A percentile compares a stretch with the other conserved stretches of the same genome.
Conservation (phyloP, 2,329 filamentous ascomycete genomes). For the Gnomoniopsis smithogilvyi region DNA sequence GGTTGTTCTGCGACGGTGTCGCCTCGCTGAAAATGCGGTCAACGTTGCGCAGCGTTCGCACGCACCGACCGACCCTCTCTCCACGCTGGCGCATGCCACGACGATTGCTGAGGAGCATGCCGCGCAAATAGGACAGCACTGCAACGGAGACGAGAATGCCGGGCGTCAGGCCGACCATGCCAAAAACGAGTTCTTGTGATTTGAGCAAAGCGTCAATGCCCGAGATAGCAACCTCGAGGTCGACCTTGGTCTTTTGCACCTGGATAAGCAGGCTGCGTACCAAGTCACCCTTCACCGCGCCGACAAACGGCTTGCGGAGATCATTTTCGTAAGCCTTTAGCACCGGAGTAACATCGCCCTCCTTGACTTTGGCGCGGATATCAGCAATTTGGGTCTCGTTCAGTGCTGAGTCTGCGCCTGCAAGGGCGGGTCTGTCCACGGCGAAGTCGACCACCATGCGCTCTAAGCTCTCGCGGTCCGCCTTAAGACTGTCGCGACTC, state of each 20-base stretch:
- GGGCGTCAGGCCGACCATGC: slow-evolving; percentile 92
- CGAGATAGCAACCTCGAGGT: slow-evolving; percentile 92
- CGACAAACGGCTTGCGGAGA: slow-evolving; percentile 74
- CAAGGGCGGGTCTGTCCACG: slow-evolving; percentile 69
- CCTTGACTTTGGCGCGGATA: slow-evolving; percentile 75
- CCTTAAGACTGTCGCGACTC: slow-evolving; percentile 87
- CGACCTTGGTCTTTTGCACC: slow-evolving; percentile 98
- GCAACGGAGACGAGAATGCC: slow-evolving; percentile 84
- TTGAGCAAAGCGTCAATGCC: slow-evolving; percentile 93
- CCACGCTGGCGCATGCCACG: slow-evolving; percentile 60
- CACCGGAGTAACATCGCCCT: slow-evolving; percentile 91
- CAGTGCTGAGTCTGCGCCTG: slow-evolving; percentile 44
- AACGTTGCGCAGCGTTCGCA: slow-evolving; percentile 81
- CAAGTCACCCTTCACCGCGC: slow-evolving; percentile 81
- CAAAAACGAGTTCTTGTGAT: slow-evolving; percentile 95
- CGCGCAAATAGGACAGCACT: slow-evolving; percentile 67
- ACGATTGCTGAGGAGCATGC: slow-evolving; percentile 68
- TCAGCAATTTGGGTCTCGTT: slow-evolving; percentile 68
- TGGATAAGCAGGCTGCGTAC: slow-evolving; percentile 91
- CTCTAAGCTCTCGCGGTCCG: slow-evolving; percentile 87
- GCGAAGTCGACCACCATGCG: slow-evolving; percentile 98
- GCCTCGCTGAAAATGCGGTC: slow-evolving; percentile 74
- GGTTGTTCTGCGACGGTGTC: slow-evolving; percentile 61
- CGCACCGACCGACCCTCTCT: slow-evolving; percentile 64
- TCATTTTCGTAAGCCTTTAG: slow-evolving; percentile 90